Evolutionary conservation across 805 yeast species (phyloP).

Genomic region (Teunomyces lycoperdinae): DNA sequence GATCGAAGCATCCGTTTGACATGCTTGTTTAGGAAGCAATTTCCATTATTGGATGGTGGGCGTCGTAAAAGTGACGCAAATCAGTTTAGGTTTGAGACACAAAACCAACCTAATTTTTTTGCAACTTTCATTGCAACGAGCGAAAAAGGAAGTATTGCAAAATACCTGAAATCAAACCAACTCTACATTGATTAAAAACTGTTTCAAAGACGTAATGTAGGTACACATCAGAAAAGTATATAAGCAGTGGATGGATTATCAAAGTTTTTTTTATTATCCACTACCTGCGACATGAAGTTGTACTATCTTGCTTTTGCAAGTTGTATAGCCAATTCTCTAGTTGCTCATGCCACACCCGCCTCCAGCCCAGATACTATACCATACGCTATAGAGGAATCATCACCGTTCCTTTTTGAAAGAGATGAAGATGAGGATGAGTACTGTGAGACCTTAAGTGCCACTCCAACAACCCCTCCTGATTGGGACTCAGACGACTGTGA

Average conservation of each 20-base stretch:
- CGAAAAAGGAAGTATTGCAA: conserved; percentile 3
- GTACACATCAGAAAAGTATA: neutral
- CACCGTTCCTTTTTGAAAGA: neutral
- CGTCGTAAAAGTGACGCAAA: neutral
- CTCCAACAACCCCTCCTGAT: neutral
- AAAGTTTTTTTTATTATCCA: neutral
- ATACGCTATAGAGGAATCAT: neutral
- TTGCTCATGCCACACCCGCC: neutral
- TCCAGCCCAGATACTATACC: neutral
- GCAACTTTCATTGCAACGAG: neutral
- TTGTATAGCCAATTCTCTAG: neutral
- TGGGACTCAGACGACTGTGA: neutral
- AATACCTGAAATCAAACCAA: neutral
- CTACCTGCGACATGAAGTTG: neutral
- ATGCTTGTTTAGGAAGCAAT: no score
- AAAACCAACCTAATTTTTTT: neutral
- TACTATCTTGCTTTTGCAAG: neutral
- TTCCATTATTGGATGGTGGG: neutral
- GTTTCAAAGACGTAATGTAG: neutral
- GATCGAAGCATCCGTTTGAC: no score
- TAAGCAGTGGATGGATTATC: neutral
- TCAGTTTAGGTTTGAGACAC: neutral
- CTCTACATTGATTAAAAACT: neutral
- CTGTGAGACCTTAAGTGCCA: neutral
- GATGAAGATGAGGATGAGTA: neutral